Percentiles rank a stretch among this genome's conserved stretches.
Conservation (phyloP, 2,329 filamentous ascomycete species). For the Ampelomyces quisqualis region DNA sequence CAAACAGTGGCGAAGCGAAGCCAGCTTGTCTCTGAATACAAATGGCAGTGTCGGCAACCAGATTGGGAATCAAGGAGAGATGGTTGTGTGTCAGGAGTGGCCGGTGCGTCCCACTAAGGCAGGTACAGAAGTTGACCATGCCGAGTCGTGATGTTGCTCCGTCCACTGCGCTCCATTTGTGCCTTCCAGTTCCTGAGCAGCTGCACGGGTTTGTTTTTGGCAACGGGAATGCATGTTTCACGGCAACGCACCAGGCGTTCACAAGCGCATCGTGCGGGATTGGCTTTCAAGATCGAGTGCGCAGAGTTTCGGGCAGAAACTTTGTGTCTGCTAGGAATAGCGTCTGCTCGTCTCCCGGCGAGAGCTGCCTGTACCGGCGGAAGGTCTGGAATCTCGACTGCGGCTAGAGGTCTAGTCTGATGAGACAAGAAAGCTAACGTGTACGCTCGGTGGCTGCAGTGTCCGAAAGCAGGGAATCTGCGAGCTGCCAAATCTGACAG, state of each 20-base stretch:
- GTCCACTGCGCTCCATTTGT: constrained; percentile 16
- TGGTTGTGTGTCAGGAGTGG: constrained; percentile 38
- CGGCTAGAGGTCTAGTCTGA: not conserved
- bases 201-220: constrained; percentile 30
- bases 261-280: constrained; percentile 20
- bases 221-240: constrained; percentile 30
- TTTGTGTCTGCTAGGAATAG: not conserved
- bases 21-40: constrained; percentile 22
- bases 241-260: constrained; percentile 33
- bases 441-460: no score
- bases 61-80: constrained; percentile 25
- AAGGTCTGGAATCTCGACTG: not conserved
- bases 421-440: constrained; percentile 3
- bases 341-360: not conserved
- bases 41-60: constrained; percentile 23
- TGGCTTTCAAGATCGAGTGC: constrained; percentile 6
- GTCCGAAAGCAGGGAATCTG: constrained; percentile 6
- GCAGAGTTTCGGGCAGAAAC: constrained; percentile 1
- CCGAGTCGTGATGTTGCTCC: constrained; percentile 39
- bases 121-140: constrained; percentile 37
- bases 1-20: no score
- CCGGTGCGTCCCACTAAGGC: constrained; percentile 36
- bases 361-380: not conserved
- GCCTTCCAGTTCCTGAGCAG: constrained; percentile 20
- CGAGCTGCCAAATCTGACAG: constrained; percentile 11